Percentiles rank a stretch among this genome's conserved stretches.
Conservation (phyloP, 352 stramenopile genomes). For the Phytophthora palmivora region DNA sequence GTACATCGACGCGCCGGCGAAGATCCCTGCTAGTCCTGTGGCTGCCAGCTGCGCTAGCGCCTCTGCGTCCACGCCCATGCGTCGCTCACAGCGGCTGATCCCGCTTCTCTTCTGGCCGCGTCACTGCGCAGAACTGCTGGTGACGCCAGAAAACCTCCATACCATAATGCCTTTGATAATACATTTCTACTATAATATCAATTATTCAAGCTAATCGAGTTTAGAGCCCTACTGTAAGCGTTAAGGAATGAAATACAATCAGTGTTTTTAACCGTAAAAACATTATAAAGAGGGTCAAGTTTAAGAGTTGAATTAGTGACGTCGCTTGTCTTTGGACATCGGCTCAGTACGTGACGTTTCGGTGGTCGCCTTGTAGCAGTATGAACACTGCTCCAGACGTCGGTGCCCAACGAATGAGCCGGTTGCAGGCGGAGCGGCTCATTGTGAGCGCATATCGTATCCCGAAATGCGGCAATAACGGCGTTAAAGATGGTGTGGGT, state of each 20-base stretch:
- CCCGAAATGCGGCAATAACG: conserved; percentile 6
- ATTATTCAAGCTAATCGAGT: too few species aligned
- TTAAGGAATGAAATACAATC: too few species aligned
- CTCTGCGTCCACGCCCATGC: conserved; percentile 59
- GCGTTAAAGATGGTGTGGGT: neutral
- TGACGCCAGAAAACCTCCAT: conserved; percentile 2
- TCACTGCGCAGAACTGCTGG: conserved; percentile 5
- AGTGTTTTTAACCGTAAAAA: too few species aligned
- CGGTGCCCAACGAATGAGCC: conserved; percentile 32
- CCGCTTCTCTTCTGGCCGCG: neutral
- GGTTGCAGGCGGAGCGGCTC: conserved; percentile 54
- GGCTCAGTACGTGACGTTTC: conserved; percentile 12
- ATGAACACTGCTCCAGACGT: too few species aligned
- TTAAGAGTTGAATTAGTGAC: conserved; percentile 11
- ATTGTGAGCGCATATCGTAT: conserved; percentile 50
- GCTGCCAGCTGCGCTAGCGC: conserved; percentile 66
- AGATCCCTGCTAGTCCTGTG: conserved; percentile 67
- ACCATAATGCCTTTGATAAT: neutral
- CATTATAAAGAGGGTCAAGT: conserved; percentile 2
- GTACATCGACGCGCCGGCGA: conserved; percentile 70
- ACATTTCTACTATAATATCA: too few species aligned
- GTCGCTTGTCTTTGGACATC: too few species aligned
- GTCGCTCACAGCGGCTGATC: too few species aligned
- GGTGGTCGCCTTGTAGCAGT: too few species aligned
- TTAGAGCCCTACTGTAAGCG: too few species aligned